Percentiles rank a stretch among this genome's conserved stretches.
Conservation (phyloP, 768 basidiomycete species). For the Auricularia auricula-judae region DNA sequence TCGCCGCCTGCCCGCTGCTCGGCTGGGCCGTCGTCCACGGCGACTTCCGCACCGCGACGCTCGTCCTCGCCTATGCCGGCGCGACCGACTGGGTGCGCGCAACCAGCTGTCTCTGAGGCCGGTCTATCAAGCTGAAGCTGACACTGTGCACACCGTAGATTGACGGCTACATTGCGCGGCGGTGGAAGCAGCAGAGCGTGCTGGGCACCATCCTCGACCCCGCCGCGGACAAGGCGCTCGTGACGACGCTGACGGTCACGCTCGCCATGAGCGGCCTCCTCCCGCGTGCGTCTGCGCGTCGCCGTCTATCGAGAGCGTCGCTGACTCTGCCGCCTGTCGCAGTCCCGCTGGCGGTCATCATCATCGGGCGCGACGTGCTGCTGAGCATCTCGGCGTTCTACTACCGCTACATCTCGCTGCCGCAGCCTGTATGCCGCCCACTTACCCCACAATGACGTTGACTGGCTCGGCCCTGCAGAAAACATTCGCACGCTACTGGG, state of each 20-base stretch:
- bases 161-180: conserved; percentile 84
- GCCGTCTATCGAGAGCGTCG: not conserved
- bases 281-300: conserved; percentile 45
- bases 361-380: conserved; percentile 81
- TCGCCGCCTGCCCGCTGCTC: conserved; percentile 81
- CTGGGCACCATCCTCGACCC: conserved; percentile 94
- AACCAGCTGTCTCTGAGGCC: conserved; percentile 5
- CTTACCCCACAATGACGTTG: not conserved
- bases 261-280: conserved; percentile 75
- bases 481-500: conserved; percentile 91
- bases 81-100: conserved; percentile 78
- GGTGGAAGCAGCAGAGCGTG: conserved; percentile 73
- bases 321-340: not conserved
- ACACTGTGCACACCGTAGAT: conserved; percentile 35
- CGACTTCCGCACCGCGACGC: conserved; percentile 71
- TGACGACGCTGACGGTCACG: conserved; percentile 88
- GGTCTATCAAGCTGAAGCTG: not conserved
- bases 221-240: conserved; percentile 89
- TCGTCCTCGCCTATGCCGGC: conserved; percentile 82
- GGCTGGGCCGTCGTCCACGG: conserved; percentile 81
- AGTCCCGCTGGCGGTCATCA: conserved; percentile 80
- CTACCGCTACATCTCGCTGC: conserved; percentile 83
- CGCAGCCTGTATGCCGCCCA: conserved; percentile 57
- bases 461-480: conserved; percentile 37
- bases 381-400: conserved; percentile 85